Conservation (phyloP, 306 rosid genomes). For the Prunus kanzakura region DNA sequence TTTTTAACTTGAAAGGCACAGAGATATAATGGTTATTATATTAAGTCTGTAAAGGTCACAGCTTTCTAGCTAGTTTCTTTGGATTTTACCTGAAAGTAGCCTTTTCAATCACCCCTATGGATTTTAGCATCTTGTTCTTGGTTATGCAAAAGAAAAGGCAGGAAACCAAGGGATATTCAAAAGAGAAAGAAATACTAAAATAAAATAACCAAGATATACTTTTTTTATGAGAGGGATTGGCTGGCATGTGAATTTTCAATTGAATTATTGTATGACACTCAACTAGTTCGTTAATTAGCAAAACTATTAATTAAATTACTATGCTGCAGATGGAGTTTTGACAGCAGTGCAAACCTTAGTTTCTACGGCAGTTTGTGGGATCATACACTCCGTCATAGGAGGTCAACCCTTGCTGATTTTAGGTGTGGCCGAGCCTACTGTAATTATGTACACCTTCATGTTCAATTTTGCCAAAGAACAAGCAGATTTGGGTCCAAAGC, state of each 20-base stretch:
- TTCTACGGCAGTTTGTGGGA: constrained; percentile 84
- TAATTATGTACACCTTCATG: constrained; percentile 94
- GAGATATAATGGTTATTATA: neutral
- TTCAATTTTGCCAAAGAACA: constrained; percentile 85
- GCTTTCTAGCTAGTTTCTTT: neutral
- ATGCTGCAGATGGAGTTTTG: constrained; percentile 64
- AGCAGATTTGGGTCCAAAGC: constrained; percentile 62
- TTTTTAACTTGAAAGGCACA: neutral
- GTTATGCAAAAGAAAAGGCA: neutral
- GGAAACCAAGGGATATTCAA: neutral
- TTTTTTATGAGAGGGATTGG: neutral
- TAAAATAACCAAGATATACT: neutral
- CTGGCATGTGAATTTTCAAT: neutral
- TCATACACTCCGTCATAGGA: constrained; percentile 83
- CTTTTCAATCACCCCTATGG: neutral
- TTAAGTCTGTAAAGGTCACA: neutral
- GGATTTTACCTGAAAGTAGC: neutral
- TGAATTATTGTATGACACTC: neutral
- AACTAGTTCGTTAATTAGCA: neutral
- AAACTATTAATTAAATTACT: too few species aligned
- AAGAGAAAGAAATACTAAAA: neutral
- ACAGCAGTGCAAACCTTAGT: constrained; percentile 94
- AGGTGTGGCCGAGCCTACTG: constrained; percentile 99
- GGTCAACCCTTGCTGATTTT: constrained; percentile 90
- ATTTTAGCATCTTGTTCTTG: neutral